These are phyloP conservation scores for Lojkania enalia DNA, from an alignment of 2,329 filamentous ascomycete genomes.

Conservation along the genomic window DNA sequence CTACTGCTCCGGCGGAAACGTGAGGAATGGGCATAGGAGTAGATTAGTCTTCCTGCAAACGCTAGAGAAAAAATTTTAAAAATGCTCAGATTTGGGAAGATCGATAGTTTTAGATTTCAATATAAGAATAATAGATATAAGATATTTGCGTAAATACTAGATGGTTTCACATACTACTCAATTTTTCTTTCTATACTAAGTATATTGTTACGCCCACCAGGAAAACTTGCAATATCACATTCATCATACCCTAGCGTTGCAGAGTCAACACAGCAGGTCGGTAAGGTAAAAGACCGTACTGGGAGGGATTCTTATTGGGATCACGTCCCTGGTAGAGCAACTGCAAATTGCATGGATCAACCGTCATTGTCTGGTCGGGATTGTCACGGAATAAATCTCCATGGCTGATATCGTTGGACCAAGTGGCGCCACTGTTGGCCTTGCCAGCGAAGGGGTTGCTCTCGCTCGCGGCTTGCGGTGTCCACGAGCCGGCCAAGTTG, in stretches of 20 bases:
- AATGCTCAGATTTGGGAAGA: no score
- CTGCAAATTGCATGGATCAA: conserved; percentile 67
- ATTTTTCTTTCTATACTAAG: no score
- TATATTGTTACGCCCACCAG: no score
- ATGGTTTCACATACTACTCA: no score
- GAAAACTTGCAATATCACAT: no score
- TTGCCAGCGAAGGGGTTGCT: conserved; percentile 67
- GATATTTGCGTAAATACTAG: no score
- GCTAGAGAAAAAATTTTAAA: no score
- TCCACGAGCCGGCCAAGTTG: conserved; percentile 62
- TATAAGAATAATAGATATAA: no score
- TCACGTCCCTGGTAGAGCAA: conserved; percentile 64
- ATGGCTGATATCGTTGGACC: conserved; percentile 70
- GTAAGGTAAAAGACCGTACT: conserved; percentile 60
- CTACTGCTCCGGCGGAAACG: no score
- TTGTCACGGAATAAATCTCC: conserved; percentile 63
- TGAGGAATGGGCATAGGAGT: no score
- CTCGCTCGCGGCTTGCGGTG: conserved; percentile 59
- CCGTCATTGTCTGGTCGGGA: conserved; percentile 63
- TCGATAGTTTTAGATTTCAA: no score
- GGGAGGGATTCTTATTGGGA: conserved; percentile 43
- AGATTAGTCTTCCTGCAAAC: no score
- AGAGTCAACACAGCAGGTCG: conserved; percentile 60
- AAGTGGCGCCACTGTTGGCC: conserved; percentile 65
- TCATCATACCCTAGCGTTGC: conserved; percentile 23